Base-by-base conservation (phyloP, 345 rosid species). In the Arabidopsis arenosa region DNA sequence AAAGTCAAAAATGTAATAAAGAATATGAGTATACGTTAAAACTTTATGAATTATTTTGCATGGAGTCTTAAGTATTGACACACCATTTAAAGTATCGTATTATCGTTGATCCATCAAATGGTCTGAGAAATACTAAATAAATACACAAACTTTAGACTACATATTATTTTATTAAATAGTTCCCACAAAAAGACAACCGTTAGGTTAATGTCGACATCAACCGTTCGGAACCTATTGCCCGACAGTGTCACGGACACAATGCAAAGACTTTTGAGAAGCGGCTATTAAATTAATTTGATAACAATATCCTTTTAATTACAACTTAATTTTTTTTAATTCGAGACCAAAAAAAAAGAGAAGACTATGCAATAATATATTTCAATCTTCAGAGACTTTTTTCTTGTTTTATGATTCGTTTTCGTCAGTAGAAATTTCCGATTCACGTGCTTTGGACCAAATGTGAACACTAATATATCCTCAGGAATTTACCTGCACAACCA, bases 131-230 rank as follows among this genome's bases (percentile, higher is more conserved):
- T 9, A 36, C 3, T 30, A 58, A 58, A 60, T 52, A 39, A 40
- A 39, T 17, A 55, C 2, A 43, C 1, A 18, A 69, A 36, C 51
- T 55, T 51, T 66, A 48, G 32, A 35, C 6, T 48, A 18, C 21
- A 18, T 3, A 11, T 11, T 33, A 44, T 10, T 26, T 40, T 43
- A 58, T 36, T 77, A 54, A 77, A 45, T 44, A 76, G 18, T 52
- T 53, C 9, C 61, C 64, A 76, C 43, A 44, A 68, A 60, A 75
- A 26, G 74, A 75, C 79, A 76, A 61, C 63, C 64, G 80, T 76
- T 76, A 69, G 80, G 80, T 76, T 76, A 43, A 76, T 28, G 75
- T 76, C 80, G 33, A 68, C 56, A 68, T 76, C 80, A 69, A 76
- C 75, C 75, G 70, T 43, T 76, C 64, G 79, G 79, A 68, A 12